Conservation (phyloP, 176 grass and related monocot species). For the Oryza australiensis region DNA sequence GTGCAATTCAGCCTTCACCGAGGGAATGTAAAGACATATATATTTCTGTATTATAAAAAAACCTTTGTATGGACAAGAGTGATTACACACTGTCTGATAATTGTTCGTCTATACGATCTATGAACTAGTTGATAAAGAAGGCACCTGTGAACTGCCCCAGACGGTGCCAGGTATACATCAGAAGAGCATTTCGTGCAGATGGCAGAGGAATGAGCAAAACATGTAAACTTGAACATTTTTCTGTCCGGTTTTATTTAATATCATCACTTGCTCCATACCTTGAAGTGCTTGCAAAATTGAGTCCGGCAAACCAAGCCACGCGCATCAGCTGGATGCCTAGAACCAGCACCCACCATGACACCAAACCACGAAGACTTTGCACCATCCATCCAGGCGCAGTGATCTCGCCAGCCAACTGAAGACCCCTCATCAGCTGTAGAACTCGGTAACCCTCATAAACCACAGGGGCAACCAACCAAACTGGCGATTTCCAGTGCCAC, state of each 20-base stretch:
- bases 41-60: neutral
- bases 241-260: slow-evolving; percentile 10
- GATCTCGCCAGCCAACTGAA: slow-evolving; percentile 72
- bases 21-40: neutral
- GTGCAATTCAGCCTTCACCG: neutral
- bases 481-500: slow-evolving; percentile 91
- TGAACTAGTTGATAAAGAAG: neutral
- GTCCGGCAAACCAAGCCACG: slow-evolving; percentile 78
- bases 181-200: neutral
- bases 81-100: neutral
- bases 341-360: slow-evolving; percentile 95
- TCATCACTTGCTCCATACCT: slow-evolving; percentile 27
- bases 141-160: neutral
- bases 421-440: slow-evolving; percentile 89
- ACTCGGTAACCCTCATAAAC: slow-evolving; percentile 89
- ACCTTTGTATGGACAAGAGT: slow-evolving; percentile 3
- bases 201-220: neutral
- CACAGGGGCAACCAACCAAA: slow-evolving; percentile 81
- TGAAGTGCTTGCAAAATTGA: slow-evolving; percentile 44
- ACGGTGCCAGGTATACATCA: neutral
- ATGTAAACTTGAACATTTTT: neutral
- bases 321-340: slow-evolving; percentile 93
- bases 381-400: slow-evolving; percentile 80
- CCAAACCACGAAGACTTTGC: slow-evolving; percentile 71
- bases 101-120: neutral